Conservation (phyloP, 768 basidiomycete species). For the Boletus bicolor region DNA sequence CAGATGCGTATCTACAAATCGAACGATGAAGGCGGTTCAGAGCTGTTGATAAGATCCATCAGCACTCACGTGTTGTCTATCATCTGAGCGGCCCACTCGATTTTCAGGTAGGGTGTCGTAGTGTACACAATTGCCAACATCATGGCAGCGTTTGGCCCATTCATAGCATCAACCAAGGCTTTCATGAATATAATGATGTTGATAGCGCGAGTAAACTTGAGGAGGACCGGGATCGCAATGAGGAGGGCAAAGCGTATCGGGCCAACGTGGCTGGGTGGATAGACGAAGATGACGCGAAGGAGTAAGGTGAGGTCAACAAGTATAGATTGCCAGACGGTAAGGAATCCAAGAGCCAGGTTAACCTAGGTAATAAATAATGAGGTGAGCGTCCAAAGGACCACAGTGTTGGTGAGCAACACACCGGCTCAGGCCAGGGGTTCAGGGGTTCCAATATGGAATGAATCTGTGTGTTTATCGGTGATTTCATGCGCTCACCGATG, state of each 20-base stretch:
- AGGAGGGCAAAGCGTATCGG: slow-evolving; percentile 8
- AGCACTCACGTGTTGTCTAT: slow-evolving; percentile 26
- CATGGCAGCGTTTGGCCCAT: slow-evolving; percentile 1
- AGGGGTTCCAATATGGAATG: slow-evolving; percentile 23
- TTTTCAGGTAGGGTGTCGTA: slow-evolving; percentile 24
- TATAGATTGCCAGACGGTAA: slow-evolving; percentile 19
- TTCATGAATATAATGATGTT: slow-evolving; percentile 25
- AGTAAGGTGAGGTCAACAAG: slow-evolving; percentile 26
- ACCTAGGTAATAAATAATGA: background rate
- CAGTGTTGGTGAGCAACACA: background rate
- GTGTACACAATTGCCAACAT: slow-evolving; percentile 6
- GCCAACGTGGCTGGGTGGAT: slow-evolving; percentile 14
- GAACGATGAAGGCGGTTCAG: background rate
- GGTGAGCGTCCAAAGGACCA: background rate
- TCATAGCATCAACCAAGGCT: slow-evolving; percentile 10
- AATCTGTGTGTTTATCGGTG: slow-evolving; percentile 13
- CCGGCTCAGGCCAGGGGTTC: slow-evolving; percentile 1
- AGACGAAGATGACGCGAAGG: slow-evolving; percentile 22
- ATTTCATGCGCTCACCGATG: background rate
- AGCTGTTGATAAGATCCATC: background rate
- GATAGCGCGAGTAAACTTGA: slow-evolving; percentile 23
- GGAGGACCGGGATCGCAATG: slow-evolving; percentile 12
- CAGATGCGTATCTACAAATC: slow-evolving; percentile 7
- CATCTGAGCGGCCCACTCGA: slow-evolving; percentile 31
- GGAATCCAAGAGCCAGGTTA: slow-evolving; percentile 19